Conservation (phyloP, 345 rosid genomes). For the Rhizophora mangle region DNA sequence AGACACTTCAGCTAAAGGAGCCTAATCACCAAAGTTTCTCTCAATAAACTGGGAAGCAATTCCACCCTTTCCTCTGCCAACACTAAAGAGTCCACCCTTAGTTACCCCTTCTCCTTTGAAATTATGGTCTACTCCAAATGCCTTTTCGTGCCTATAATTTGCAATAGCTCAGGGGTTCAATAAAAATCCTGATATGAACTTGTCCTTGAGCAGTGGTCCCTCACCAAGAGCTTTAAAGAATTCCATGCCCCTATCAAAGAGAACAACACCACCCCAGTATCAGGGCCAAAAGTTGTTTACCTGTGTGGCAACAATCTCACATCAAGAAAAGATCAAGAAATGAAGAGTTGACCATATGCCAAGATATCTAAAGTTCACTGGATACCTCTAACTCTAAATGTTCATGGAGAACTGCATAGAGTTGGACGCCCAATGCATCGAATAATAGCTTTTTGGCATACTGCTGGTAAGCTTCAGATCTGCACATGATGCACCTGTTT, state of each 20-base stretch:
- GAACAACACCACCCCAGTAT: constrained; percentile 61
- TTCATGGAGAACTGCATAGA: constrained; percentile 61
- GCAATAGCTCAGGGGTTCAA: constrained; percentile 63
- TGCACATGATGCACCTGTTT: constrained; percentile 68
- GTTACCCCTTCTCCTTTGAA: constrained; percentile 64
- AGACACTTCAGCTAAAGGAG: constrained; percentile 53
- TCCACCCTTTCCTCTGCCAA: constrained; percentile 52
- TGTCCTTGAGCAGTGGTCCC: constrained; percentile 56
- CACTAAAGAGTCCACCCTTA: constrained; percentile 58
- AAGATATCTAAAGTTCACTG: constrained; percentile 8
- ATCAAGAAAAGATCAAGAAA: constrained; percentile 8
- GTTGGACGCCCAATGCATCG: constrained; percentile 57
- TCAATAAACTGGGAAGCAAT: constrained; percentile 63
- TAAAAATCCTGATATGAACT: constrained; percentile 56
- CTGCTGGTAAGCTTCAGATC: constrained; percentile 72
- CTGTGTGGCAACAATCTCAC: constrained; percentile 23
- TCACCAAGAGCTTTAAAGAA: constrained; percentile 70
- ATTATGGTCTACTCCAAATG: constrained; percentile 43
- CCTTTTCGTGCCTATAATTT: constrained; percentile 61
- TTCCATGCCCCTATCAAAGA: constrained; percentile 45
- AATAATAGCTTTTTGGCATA: constrained; percentile 58
- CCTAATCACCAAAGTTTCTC: constrained; percentile 72
- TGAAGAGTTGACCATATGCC: not conserved
- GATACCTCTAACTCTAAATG: constrained; percentile 59
- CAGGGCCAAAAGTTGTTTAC: constrained; percentile 68